Evolutionary conservation across 2,329 filamentous ascomycete species (phyloP), one percentile per base, ranked within the genome.

Genomic region (Berkeleyomyces basicola): DNA sequence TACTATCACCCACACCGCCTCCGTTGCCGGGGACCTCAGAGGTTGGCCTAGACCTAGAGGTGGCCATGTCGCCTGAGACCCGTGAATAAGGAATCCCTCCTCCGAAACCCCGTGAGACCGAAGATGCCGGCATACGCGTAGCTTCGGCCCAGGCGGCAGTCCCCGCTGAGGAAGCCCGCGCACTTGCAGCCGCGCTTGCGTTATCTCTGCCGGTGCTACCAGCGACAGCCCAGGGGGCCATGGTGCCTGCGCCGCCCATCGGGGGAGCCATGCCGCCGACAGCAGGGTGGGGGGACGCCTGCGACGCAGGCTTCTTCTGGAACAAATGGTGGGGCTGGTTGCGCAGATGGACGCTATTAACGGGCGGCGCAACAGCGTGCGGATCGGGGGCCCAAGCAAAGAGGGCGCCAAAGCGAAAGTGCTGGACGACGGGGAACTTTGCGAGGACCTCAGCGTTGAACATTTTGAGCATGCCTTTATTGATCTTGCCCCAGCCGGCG

Each of bases 391-490:
- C 83, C 86, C 87, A 92, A 44, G 80, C 82, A 70, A 92, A 90
- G n/a, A 93, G 75, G 4, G 84, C 86, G 36, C 88, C 88, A 67
- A 93, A 92, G 2, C 80, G 82, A 67, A 93, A 97, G 73, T 99
- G 93, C 74, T 99, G 93, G n/a, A 99, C 90, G 2, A 99, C 93
- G 2, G 93, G 93, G 70, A 96, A 96, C 73, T 99, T 99, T 46
- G 88, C 89, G 11, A 99, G 78, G 2, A 99, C 93, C 75, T 99
- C 93, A 16, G 89, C 93, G 67, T 95, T 90, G 76, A 92, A 99
- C 93, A 99, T 99, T 74, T 97, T 99, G 69, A 99, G 83, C 93
- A 99, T 97, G 60, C 93, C 93, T 77, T 91, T 91, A 74, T 99
- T 66, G 70, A 99, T 96, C 77, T 99, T 99, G 43, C 88, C 93